These are phyloP conservation scores for Septoria petroselini DNA, from an alignment of 2,329 filamentous ascomycete genomes.

Conservation along the genomic window DNA sequence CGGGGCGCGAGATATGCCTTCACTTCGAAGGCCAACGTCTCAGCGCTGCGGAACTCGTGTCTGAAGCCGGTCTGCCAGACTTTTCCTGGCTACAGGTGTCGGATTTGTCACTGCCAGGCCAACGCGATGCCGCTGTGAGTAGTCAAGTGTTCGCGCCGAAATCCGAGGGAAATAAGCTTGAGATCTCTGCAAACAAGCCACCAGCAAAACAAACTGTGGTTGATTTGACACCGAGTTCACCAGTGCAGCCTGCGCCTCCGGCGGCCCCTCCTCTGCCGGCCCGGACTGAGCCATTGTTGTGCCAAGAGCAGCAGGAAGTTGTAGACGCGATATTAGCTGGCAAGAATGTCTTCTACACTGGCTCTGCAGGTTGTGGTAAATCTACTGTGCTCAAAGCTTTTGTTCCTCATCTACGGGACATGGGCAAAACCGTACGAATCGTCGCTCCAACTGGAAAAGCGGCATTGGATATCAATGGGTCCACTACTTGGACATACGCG, in stretches of 20 bases:
- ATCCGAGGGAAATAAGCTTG: not conserved
- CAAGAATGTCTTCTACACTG: conserved; percentile 62
- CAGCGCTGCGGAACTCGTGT: conserved; percentile 4
- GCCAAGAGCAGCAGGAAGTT: conserved; percentile 22
- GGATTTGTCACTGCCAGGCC: not conserved
- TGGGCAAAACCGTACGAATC: conserved; percentile 47
- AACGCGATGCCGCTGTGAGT: not conserved
- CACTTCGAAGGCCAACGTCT: conserved; percentile 8
- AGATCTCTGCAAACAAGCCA: not conserved
- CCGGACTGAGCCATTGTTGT: conserved; percentile 16
- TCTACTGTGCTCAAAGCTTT: conserved; percentile 55
- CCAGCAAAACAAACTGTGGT: not conserved
- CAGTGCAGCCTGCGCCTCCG: not conserved
- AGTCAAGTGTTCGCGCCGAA: not conserved
- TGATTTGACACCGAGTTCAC: conserved; percentile 12
- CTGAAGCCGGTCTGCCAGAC: conserved; percentile 2
- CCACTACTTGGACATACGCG: conserved; percentile 57
- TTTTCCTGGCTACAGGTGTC: not conserved
- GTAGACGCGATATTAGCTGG: conserved; percentile 38
- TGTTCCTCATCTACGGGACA: conserved; percentile 39
- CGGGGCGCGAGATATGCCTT: not conserved
- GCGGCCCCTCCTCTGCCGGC: not conserved
- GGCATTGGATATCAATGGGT: conserved; percentile 56
- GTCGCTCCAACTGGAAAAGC: conserved; percentile 60
- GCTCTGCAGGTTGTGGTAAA: conserved; percentile 61